A percentile compares a stretch with the other conserved stretches of the same genome.
Evolutionary conservation across 2,329 filamentous ascomycete genomes (phyloP).

Genomic region (Penicillium hordei): DNA sequence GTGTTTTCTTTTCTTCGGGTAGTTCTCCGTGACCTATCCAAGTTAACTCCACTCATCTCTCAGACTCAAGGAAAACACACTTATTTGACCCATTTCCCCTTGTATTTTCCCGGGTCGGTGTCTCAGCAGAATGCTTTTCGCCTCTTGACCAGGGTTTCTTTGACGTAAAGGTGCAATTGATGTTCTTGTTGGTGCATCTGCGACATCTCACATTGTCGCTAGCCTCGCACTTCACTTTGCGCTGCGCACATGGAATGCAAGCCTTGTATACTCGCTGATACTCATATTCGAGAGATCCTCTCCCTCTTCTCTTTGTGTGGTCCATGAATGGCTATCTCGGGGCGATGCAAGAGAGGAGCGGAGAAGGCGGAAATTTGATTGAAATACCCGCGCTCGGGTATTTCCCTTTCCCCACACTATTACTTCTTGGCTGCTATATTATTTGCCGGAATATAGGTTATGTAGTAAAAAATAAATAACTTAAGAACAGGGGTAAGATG

Average conservation of each 20-base stretch:
- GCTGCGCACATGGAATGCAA: constrained; percentile 47
- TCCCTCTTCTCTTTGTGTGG: not conserved
- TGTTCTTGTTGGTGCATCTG: constrained; percentile 44
- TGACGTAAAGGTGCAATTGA: constrained; percentile 43
- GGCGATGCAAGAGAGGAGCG: not conserved
- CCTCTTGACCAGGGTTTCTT: constrained; percentile 2
- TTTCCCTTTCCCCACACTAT: not conserved
- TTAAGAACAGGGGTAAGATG: too few relatives aligned
- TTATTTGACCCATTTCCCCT: not conserved
- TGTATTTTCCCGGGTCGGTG: not conserved
- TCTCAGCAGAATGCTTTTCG: not conserved
- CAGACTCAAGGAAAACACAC: not conserved
- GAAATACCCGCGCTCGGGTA: not conserved
- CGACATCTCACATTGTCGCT: constrained; percentile 37
- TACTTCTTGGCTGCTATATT: too few relatives aligned
- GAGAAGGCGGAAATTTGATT: not conserved
- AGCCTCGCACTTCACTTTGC: constrained; percentile 49
- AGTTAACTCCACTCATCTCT: not conserved
- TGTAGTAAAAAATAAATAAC: too few relatives aligned
- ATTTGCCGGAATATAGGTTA: too few relatives aligned
- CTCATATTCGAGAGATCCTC: constrained; percentile 23
- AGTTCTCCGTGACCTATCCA: not conserved
- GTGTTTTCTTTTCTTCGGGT: not conserved
- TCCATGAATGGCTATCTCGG: not conserved
- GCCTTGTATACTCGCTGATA: constrained; percentile 51